Conservation (phyloP, 139 green algal genomes). For the Asterochloris erici region DNA sequence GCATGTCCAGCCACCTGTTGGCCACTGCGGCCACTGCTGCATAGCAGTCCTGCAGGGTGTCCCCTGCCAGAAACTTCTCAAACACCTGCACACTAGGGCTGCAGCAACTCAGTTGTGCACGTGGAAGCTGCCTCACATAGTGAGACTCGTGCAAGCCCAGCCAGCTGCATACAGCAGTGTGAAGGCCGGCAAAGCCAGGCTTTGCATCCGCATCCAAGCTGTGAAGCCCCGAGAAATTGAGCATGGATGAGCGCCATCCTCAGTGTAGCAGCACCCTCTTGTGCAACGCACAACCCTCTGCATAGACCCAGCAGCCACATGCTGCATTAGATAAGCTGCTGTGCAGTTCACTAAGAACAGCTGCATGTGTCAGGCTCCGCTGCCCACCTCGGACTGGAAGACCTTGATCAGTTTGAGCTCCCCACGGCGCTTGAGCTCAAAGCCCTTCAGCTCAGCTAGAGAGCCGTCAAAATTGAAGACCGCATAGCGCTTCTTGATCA, state of each 20-base stretch:
- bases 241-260: not conserved
- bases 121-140: too few relatives aligned
- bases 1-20: slow-evolving; percentile 96
- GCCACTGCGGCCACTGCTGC: slow-evolving; percentile 85
- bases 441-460: slow-evolving; percentile 95
- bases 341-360: not conserved
- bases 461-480: slow-evolving; percentile 93
- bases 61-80: slow-evolving; percentile 86
- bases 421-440: slow-evolving; percentile 93
- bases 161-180: too few relatives aligned
- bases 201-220: too few relatives aligned
- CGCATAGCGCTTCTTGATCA: slow-evolving; percentile 99
- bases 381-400: slow-evolving; percentile 94
- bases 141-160: too few relatives aligned
- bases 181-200: too few relatives aligned
- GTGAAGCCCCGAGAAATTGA: not conserved
- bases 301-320: not conserved
- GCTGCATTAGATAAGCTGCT: too few relatives aligned
- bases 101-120: too few relatives aligned
- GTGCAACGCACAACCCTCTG: not conserved
- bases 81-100: slow-evolving; percentile 72
- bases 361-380: not conserved
- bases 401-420: slow-evolving; percentile 99
- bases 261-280: not conserved
- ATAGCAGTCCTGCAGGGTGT: slow-evolving; percentile 88